Conservation (phyloP, 176 grass and related monocot genomes). For the Ensete glaucum region DNA sequence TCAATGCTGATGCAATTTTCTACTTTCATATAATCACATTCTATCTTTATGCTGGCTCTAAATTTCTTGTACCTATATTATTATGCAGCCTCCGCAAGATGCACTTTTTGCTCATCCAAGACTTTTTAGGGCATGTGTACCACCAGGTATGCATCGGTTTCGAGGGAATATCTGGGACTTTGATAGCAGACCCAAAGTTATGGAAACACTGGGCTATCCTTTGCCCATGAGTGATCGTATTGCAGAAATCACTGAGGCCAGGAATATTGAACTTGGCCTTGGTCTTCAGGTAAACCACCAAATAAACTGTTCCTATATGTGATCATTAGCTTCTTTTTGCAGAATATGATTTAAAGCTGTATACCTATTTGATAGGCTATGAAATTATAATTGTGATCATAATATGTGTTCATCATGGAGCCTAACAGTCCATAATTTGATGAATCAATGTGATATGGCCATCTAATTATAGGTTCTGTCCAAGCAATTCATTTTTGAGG, state of each 20-base stretch:
- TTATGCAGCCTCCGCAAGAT: conserved; percentile 77
- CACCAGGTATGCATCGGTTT: conserved; percentile 97
- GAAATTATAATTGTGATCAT: background rate
- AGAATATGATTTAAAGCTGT: background rate
- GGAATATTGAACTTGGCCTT: conserved; percentile 96
- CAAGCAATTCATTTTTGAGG: background rate
- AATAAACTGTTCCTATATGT: background rate
- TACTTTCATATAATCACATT: background rate
- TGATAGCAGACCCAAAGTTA: conserved; percentile 67
- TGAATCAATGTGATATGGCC: background rate
- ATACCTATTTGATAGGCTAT: background rate
- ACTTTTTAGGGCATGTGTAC: conserved; percentile 94
- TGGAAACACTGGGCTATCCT: conserved; percentile 68
- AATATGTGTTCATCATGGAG: too few species aligned
- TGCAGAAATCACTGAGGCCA: conserved; percentile 93
- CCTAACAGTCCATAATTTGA: background rate
- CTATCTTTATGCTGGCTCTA: background rate
- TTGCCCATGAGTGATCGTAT: conserved; percentile 74
- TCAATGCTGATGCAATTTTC: background rate
- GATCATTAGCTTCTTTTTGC: background rate
- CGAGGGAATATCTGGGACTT: conserved; percentile 96
- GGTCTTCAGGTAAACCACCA: conserved; percentile 69
- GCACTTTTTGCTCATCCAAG: conserved; percentile 92
- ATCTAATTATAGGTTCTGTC: background rate
- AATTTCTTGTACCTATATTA: conserved; percentile 13